Conservation (phyloP, 2,329 filamentous ascomycete species). For the Beauveria pseudobassiana region DNA sequence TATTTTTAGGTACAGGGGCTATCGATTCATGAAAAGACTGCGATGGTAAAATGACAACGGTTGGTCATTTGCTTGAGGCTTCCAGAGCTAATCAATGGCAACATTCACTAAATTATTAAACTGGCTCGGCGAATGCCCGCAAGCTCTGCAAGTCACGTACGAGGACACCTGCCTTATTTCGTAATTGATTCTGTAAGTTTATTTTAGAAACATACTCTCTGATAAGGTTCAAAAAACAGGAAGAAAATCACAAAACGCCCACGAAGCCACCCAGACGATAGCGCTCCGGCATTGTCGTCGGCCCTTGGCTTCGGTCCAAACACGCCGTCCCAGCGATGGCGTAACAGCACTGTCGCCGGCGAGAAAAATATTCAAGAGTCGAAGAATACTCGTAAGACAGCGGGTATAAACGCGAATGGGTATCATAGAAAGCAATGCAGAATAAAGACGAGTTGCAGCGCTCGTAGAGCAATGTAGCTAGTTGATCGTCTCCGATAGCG, state of each 20-base stretch:
- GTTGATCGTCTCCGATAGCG: constrained; percentile 35
- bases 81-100: background rate
- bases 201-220: background rate
- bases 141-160: background rate
- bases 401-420: constrained; percentile 38
- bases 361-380: constrained; percentile 24
- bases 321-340: constrained; percentile 49
- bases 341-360: constrained; percentile 49
- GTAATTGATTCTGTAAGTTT: background rate
- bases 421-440: constrained; percentile 29
- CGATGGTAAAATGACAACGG: background rate
- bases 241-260: constrained; percentile 30
- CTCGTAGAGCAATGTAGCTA: background rate
- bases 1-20: too few relatives aligned
- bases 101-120: background rate
- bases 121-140: background rate
- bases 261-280: constrained; percentile 43
- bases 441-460: constrained; percentile 9
- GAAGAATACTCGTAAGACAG: constrained; percentile 32
- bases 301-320: constrained; percentile 37
- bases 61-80: background rate
- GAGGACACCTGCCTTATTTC: background rate
- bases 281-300: constrained; percentile 47
- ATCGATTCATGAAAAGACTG: background rate
- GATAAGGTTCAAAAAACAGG: background rate